Evolutionary conservation across 2,329 filamentous ascomycete species (phyloP).

Genomic region (Fusarium staphyleae): DNA sequence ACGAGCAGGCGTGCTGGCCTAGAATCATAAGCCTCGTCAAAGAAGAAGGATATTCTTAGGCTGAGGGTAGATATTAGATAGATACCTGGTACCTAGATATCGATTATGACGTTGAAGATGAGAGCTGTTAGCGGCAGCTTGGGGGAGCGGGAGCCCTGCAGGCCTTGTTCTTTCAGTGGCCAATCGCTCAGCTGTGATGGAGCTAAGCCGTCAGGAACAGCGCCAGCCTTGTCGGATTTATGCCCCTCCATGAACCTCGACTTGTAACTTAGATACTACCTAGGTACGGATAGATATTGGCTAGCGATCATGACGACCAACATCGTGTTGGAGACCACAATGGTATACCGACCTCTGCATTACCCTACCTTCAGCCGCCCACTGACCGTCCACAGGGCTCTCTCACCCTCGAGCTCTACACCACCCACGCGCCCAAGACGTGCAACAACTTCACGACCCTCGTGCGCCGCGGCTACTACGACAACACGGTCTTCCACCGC

Average conservation of each 20-base stretch:
- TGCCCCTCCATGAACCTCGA: conserved; percentile 23
- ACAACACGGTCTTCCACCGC: conserved; percentile 86
- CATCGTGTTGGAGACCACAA: conserved; percentile 82
- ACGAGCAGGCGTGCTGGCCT: no score
- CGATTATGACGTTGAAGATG: no score
- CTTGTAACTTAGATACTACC: neutral
- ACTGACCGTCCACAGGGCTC: conserved; percentile 65
- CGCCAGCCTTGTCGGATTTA: conserved; percentile 14
- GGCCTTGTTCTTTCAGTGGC: neutral
- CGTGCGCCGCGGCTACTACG: conserved; percentile 84
- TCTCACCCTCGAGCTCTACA: conserved; percentile 90
- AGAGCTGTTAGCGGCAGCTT: conserved; percentile 5
- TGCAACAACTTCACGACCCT: conserved; percentile 89
- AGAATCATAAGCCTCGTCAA: no score
- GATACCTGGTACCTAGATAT: no score
- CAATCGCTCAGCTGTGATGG: conserved; percentile 16
- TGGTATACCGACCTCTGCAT: conserved; percentile 63
- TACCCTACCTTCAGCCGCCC: neutral
- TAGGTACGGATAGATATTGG: neutral
- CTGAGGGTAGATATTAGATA: no score
- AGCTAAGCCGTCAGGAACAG: conserved; percentile 12
- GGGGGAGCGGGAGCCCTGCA: conserved; percentile 3
- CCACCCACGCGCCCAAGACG: conserved; percentile 83
- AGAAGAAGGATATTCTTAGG: no score
- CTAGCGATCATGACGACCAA: conserved; percentile 72